These are phyloP conservation scores for thale cress (Arabidopsis thaliana) DNA, from an alignment of 345 rosid genomes.

Conservation along the genomic window TAIR10.1 NC_003070.9:4820501-4821000, in stretches of 20 bases:
- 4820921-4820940: background rate
- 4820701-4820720: no score
- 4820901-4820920: background rate
- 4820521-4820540: no score
- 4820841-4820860: background rate
- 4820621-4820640: no score
- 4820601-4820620: no score
- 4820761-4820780: background rate
- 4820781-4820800: conserved; percentile 10
- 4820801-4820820: conserved; percentile 5
- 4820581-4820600: no score
- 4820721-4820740: background rate
- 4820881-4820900: background rate
- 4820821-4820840: background rate
- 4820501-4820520: no score
- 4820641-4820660: background rate
- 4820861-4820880: background rate
- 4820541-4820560: no score
- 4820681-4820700: background rate
- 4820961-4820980: background rate
- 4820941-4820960: background rate
- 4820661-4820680: background rate
- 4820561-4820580: no score
- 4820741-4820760: background rate
- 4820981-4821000: background rate